Evolutionary conservation across 805 yeast species (phyloP).

Genomic region (Myxozyma vanderwaltii): DNA sequence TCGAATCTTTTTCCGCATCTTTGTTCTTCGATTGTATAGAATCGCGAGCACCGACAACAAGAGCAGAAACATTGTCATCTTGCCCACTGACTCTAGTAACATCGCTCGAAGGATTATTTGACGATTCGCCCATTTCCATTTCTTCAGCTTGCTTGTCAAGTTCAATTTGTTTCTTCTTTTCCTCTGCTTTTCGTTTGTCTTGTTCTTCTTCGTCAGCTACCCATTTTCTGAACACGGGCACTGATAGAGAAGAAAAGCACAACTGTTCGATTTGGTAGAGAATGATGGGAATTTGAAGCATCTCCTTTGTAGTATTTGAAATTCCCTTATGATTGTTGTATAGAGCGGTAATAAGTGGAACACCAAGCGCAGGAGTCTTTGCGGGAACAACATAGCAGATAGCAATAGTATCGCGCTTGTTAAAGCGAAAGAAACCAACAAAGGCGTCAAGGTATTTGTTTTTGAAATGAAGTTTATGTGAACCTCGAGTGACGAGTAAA

Average conservation of each 20-base stretch:
- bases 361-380: conserved; percentile 90
- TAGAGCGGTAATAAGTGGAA: conserved; percentile 73
- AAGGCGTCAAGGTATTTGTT: conserved; percentile 26
- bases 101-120: conserved; percentile 5
- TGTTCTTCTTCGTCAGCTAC: conserved; percentile 41
- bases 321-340: conserved; percentile 58
- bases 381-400: conserved; percentile 89
- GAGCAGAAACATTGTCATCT: background rate
- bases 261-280: conserved; percentile 88
- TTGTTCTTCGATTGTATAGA: background rate
- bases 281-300: conserved; percentile 79
- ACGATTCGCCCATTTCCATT: background rate
- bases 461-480: conserved; percentile 28
- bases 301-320: conserved; percentile 54
- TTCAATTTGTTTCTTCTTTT: background rate
- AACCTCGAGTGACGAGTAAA: conserved; percentile 62
- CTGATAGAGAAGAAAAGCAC: conserved; percentile 73
- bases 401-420: conserved; percentile 70
- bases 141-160: background rate
- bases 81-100: conserved; percentile 2
- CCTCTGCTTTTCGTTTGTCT: conserved; percentile 3
- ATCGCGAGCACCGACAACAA: background rate
- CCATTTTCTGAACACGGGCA: conserved; percentile 71
- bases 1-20: background rate
- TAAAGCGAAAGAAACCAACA: conserved; percentile 58